Evolutionary conservation across 2,329 filamentous ascomycete genomes (phyloP), one percentile per base, ranked within the genome.

Genomic region (Didymella pinodella): DNA sequence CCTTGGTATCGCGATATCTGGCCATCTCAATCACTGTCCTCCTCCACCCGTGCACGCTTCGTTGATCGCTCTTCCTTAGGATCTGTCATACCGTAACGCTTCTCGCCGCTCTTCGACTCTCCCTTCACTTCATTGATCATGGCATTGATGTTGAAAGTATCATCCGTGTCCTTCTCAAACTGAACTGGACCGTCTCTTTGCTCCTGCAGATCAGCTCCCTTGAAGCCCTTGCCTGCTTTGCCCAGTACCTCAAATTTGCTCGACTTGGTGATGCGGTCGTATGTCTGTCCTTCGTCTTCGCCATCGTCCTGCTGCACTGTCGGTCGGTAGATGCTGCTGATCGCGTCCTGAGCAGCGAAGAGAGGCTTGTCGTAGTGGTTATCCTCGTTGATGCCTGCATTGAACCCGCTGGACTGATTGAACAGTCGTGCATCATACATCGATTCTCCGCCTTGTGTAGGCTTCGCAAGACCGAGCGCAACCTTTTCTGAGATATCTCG

Each of bases 351-450:
- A 14, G 95, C 94, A 0, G 93, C 93, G 75, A 99, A 99, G 7
- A 99, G 82, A 20, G 95, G 95, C 79, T 98, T 98, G 77, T 98
- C 95, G 80, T 98, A 99, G 0, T 89, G 88, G 73, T 99, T 95
- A 77, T 99, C 95, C 77, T 99, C 95, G 77, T 99, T 99, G 84
- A 97, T 93, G 0, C 94, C 95, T 51, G 88, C 86, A 67, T 93
- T 90, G 75, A 99, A 96, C 0, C 95, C 95, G 68, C 90, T 93
- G 6, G 88, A 90, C 79, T 96, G 92, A 79, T 98, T 97, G 80
- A 99, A 99, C 29, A 99, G 80, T 40, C 95, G 85, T 2, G 93
- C 96, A 80, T 99, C 95, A 81, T 96, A 99, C 95, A 98, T 98
- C 25, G 91, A 89, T 77, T 99, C 95, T 54, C 90, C 90, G 49